Evolutionary conservation across 345 rosid genomes (phyloP).

Genomic region (Citrus cavaleriei): DNA sequence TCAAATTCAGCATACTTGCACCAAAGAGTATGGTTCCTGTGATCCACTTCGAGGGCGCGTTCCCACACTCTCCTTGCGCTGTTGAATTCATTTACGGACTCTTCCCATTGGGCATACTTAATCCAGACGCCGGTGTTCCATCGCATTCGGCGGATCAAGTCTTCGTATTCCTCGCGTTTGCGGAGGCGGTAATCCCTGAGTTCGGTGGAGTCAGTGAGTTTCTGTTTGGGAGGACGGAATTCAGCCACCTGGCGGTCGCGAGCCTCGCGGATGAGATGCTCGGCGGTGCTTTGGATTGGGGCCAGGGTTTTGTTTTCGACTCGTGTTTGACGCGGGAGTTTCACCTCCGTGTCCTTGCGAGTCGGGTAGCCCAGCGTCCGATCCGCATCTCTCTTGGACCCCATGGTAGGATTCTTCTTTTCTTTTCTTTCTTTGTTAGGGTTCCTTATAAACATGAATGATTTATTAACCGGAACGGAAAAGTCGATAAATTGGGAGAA

Average conservation of each 20-base stretch:
- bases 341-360: constrained; percentile 73
- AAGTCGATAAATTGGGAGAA: no score
- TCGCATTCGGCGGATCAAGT: constrained; percentile 62
- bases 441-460: no score
- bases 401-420: constrained; percentile 18
- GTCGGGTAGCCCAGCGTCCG: constrained; percentile 72
- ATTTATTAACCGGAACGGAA: no score
- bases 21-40: constrained; percentile 79
- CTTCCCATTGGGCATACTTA: constrained; percentile 90
- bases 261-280: constrained; percentile 80
- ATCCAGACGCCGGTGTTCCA: constrained; percentile 72
- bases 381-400: constrained; percentile 47
- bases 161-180: constrained; percentile 73
- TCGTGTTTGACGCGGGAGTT: constrained; percentile 78
- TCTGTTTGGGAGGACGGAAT: constrained; percentile 79
- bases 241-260: constrained; percentile 80
- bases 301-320: constrained; percentile 91
- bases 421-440: no score
- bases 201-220: constrained; percentile 62
- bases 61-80: constrained; percentile 90
- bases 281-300: constrained; percentile 79
- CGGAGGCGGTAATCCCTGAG: constrained; percentile 70
- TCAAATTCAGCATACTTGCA: constrained; percentile 80
- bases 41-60: constrained; percentile 71
- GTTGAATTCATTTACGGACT: constrained; percentile 76